Percentiles rank a stretch among this genome's conserved stretches.
Evolutionary conservation across 148 eudicot species (phyloP).

Genomic region (Chenopodium berlandieri): DNA sequence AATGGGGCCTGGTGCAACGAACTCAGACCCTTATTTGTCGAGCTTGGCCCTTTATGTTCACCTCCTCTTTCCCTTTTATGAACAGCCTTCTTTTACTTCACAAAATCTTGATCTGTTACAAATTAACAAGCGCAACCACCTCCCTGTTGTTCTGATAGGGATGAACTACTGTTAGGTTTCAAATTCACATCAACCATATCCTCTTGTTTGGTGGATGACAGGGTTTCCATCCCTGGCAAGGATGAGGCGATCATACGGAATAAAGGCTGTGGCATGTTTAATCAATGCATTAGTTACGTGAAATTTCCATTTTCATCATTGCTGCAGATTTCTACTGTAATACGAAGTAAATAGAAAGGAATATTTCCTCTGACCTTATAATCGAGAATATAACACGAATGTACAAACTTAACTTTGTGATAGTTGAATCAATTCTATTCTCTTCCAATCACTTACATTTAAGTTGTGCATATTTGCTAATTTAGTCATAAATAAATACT

Average conservation of each 20-base stretch:
- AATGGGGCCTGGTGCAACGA: slow-evolving; percentile 9
- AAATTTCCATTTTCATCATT: neutral
- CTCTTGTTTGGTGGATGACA: slow-evolving; percentile 77
- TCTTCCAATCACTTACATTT: no score
- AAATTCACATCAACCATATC: slow-evolving; percentile 94
- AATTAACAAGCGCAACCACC: slow-evolving; percentile 78
- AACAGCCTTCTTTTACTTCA: neutral
- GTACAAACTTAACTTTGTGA: neutral
- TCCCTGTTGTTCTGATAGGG: slow-evolving; percentile 66
- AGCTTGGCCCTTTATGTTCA: neutral
- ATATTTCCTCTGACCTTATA: neutral
- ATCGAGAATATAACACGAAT: no score
- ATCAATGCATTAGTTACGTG: neutral
- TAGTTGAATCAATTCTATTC: no score
- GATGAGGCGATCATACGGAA: slow-evolving; percentile 88
- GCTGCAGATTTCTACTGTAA: neutral
- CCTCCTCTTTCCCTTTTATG: neutral
- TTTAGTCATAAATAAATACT: neutral
- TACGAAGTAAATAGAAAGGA: no score
- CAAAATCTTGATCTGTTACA: neutral
- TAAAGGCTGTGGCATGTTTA: slow-evolving; percentile 56
- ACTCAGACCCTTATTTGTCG: neutral
- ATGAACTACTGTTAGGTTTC: slow-evolving; percentile 52
- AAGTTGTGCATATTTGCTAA: neutral
- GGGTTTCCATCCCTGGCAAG: slow-evolving; percentile 87